A percentile compares a stretch with the other conserved stretches of the same genome.
Conservation (phyloP, 768 basidiomycete species). For the Lentinus tigrinus region DNA sequence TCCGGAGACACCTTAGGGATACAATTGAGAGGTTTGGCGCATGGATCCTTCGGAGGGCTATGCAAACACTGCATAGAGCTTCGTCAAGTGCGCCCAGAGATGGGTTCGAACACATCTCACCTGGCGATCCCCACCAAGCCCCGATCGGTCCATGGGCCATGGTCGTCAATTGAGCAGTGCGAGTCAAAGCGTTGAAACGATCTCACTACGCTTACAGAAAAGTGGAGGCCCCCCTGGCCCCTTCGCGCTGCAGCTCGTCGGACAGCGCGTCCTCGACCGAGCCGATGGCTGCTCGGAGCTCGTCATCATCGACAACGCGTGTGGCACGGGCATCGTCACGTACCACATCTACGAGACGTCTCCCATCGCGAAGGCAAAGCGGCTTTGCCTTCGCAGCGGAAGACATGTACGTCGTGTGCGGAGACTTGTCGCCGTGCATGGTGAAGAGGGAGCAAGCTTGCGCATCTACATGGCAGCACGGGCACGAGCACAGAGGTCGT, state of each 20-base stretch:
- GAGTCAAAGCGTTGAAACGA: too few species aligned
- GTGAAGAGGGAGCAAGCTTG: neutral
- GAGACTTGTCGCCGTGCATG: neutral
- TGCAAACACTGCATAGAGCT: too few species aligned
- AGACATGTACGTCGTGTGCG: neutral
- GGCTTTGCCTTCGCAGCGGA: too few species aligned
- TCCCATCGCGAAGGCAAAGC: neutral
- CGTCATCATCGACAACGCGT: conserved; percentile 2
- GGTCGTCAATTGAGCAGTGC: too few species aligned
- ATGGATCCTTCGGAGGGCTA: too few species aligned
- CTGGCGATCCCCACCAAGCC: too few species aligned
- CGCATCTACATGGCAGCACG: neutral
- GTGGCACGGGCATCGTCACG: neutral
- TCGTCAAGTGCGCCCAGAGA: too few species aligned
- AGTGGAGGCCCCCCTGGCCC: neutral
- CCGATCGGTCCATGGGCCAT: too few species aligned
- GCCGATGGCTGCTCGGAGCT: neutral
- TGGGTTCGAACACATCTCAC: too few species aligned
- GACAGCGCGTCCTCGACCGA: neutral
- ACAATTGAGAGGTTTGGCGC: too few species aligned
- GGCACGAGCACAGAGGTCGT: neutral
- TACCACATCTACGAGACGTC: neutral
- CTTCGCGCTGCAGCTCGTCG: neutral
- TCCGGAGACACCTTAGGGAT: too few species aligned
- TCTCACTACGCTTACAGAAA: too few species aligned